Percentiles rank a stretch among this genome's conserved stretches.
Conservation (phyloP, 768 basidiomycete species). For the Tephrocybe rancida region DNA sequence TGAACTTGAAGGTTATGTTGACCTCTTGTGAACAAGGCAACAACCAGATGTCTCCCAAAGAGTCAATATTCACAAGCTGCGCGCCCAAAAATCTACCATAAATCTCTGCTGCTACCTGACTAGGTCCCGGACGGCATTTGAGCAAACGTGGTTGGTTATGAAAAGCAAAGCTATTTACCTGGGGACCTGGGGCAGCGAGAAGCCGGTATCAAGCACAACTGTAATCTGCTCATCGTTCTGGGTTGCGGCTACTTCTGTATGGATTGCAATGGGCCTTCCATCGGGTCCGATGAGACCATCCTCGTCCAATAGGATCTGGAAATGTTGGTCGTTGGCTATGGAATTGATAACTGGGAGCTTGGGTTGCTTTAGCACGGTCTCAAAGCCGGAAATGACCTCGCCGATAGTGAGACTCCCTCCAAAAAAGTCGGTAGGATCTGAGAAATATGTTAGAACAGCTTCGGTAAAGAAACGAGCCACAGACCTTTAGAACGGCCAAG, state of each 20-base stretch:
- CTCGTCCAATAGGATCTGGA: slow-evolving; percentile 63
- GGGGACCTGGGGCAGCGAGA: slow-evolving; percentile 65
- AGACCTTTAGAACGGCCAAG: slow-evolving; percentile 56
- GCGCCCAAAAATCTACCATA: slow-evolving; percentile 60
- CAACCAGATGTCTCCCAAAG: slow-evolving; percentile 53
- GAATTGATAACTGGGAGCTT: slow-evolving; percentile 47
- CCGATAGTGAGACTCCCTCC: slow-evolving; percentile 68
- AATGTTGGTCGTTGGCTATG: slow-evolving; percentile 58
- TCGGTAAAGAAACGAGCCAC: not conserved
- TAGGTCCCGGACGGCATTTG: slow-evolving; percentile 24
- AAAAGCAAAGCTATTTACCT: slow-evolving; percentile 31
- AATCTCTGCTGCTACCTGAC: slow-evolving; percentile 58
- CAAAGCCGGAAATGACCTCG: slow-evolving; percentile 52
- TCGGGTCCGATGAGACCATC: slow-evolving; percentile 66
- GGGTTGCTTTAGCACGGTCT: slow-evolving; percentile 50
- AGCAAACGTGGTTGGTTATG: slow-evolving; percentile 6
- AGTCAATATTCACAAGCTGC: slow-evolving; percentile 39
- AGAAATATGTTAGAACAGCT: not conserved
- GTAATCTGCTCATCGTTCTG: slow-evolving; percentile 50
- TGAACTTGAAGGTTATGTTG: slow-evolving; percentile 67
- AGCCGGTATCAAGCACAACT: slow-evolving; percentile 71
- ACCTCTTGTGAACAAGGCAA: slow-evolving; percentile 66
- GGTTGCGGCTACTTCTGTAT: slow-evolving; percentile 45
- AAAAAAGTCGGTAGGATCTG: slow-evolving; percentile 51
- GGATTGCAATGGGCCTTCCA: slow-evolving; percentile 47